Base-by-base conservation (phyloP, 2,329 filamentous ascomycete species). In the Endothia cerciana region DNA sequence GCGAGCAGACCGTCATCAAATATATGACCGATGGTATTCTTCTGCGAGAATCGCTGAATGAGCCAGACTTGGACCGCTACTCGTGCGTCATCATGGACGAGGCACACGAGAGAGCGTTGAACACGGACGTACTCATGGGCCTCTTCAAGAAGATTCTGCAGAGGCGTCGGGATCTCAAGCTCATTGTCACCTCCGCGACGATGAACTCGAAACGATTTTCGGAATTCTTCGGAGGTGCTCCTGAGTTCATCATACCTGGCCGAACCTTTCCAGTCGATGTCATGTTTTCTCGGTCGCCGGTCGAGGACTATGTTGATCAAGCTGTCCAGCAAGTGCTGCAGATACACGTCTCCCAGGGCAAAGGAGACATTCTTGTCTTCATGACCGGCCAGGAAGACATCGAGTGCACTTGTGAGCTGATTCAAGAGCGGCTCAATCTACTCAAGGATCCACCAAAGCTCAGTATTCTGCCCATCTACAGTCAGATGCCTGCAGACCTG, bases 361-460 rank as follows among this genome's bases (percentile, higher is more conserved):
- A 88, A 0, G 95, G 95, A 15, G 95, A 99, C 78, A 98, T 99
- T 64, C 82, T 99, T 10, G 94, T 99, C 10, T 99, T 99, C 78
- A 99, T 99, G 95, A 99, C 96, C 0, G 95, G 95, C 13, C 95
- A 98, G 76, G 96, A 99, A 78, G 95, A 99, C 74, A 99, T 99
- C 68, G 95, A 99, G 77, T 91, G 91, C 51, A 99, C 96, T 0
- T 99, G 95, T 75, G 95, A 99, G 74, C 82, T 98, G 25, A 86
- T 98, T 3, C 92, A 92, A 63, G 94, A 97, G 75, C 86, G 95
- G 53, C 82, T 99, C 19, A 90, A 92, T 70, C 87, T 94, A 38
- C 85, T 99, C 40, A 98, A 97, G 69, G 94, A 99, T 73, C 94
- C 95, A 0, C 94, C 95, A 1, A 94, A 97, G 75, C 87, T 99